These are phyloP conservation scores for Neurospora sp. DNA, from an alignment of 495 filamentous ascomycete genomes.

Conservation along the genomic window DNA sequence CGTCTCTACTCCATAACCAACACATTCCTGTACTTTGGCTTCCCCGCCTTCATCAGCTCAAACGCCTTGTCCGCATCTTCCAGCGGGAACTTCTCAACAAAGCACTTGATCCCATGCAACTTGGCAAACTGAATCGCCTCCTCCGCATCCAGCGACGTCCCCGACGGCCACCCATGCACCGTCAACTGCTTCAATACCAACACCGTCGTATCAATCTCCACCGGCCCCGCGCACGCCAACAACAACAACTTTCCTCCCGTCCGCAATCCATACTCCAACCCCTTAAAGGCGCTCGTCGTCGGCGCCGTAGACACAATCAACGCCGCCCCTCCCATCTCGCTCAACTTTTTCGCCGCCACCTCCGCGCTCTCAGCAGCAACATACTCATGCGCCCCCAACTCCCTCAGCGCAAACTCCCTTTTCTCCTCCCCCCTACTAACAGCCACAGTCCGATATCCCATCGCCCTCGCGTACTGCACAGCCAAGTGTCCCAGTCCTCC, in stretches of 20 bases:
- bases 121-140: slow-evolving; percentile 52
- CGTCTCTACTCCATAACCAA: slow-evolving; percentile 32
- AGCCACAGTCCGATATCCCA: slow-evolving; percentile 54
- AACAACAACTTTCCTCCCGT: slow-evolving; percentile 48
- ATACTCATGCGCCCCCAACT: slow-evolving; percentile 56
- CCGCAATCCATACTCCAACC: slow-evolving; percentile 42
- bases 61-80: slow-evolving; percentile 42
- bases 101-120: slow-evolving; percentile 45
- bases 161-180: slow-evolving; percentile 51
- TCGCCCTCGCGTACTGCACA: slow-evolving; percentile 49
- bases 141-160: slow-evolving; percentile 51
- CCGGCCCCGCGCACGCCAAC: slow-evolving; percentile 42
- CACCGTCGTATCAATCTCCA: slow-evolving; percentile 39
- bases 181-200: slow-evolving; percentile 40
- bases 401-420: slow-evolving; percentile 39
- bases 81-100: slow-evolving; percentile 51
- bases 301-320: slow-evolving; percentile 56
- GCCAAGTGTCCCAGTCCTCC: slow-evolving; percentile 57
- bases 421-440: slow-evolving; percentile 45
- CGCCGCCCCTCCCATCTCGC: slow-evolving; percentile 50
- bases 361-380: slow-evolving; percentile 45
- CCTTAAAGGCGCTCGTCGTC: slow-evolving; percentile 39
- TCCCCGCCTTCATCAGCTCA: slow-evolving; percentile 35
- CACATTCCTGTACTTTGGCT: slow-evolving; percentile 41
- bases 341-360: slow-evolving; percentile 37